Base-by-base conservation (phyloP, 2,329 filamentous ascomycete species). In the Claviceps arundinis region DNA sequence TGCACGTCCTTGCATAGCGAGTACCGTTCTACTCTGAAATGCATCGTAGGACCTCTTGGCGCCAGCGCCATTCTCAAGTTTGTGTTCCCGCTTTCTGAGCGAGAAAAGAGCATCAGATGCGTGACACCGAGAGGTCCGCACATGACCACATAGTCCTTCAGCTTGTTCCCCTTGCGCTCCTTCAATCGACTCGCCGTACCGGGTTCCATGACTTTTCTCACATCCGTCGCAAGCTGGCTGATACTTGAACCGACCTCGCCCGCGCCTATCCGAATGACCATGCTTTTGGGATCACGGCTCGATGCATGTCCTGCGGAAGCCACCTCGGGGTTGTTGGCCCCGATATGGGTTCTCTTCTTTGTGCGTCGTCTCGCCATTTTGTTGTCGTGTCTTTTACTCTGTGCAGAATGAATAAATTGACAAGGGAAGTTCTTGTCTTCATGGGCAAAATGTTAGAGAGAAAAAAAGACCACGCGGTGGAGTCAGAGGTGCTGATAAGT, bases 211-310 rank as follows among this genome's bases (percentile, higher is more conserved):
- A 97, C 91, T 52, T 78, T 77, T 61, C 93, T 83, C 54, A 97
- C 87, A 71, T 98, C 93, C 60, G 86, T 83, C 22, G 91, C 90
- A 60, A 98, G 75, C 70, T 97, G 90, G 66, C 85, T 91, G 61
- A 98, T 80, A 66, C 87, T 95, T 54, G 88, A 81, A 53, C 93
- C 93, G 50, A 98, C 89, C 65, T 96, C 88, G 62, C 89, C 87
- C 60, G 90, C 91, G 61, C 93, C 93, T 62, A 96, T 90, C 60
- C 93, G 87, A 68, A 98, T 95, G 54, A 98, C 91, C 91, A 98
- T 96, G 66, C 86, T 94, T 76, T 96, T 96, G 37, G 93, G 93
- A 50, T 82, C 77, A 57, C 82, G 81, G 50, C 78, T 75, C 24
- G 82, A 78, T 54, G 80, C 77, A 68, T 82, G 81, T 53, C 80